These are phyloP conservation scores for Pugionium cornutum DNA, from an alignment of 345 rosid species.

Conservation along the genomic window DNA sequence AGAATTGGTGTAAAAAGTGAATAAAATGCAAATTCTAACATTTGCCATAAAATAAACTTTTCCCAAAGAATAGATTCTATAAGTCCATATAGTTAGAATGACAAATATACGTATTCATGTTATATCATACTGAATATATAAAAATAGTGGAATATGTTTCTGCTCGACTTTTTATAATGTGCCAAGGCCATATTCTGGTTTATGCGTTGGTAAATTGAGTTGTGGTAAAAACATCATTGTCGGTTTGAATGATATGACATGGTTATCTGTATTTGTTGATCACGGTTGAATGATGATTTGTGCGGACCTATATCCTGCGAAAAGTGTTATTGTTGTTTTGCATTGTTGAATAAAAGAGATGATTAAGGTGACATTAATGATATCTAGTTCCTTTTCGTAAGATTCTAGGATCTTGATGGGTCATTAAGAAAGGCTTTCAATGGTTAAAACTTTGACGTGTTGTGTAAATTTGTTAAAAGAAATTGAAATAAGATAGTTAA, in stretches of 20 bases:
- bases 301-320: neutral
- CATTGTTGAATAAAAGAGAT: neutral
- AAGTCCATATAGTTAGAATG: too few species aligned
- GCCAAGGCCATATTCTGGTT: constrained; percentile 1
- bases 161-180: neutral
- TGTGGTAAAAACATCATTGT: neutral
- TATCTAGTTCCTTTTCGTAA: neutral
- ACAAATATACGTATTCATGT: too few species aligned
- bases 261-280: neutral
- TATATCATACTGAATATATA: too few species aligned
- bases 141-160: neutral
- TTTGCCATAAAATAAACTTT: too few species aligned
- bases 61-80: too few species aligned
- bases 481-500: too few species aligned
- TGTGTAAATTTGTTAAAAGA: too few species aligned
- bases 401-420: neutral
- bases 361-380: constrained; percentile 5
- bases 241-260: neutral
- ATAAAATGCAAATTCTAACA: too few species aligned
- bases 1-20: too few species aligned
- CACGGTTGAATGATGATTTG: neutral
- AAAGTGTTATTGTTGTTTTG: constrained; percentile 4
- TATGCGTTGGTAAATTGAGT: neutral
- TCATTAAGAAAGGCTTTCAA: too few species aligned
- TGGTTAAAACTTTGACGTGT: too few species aligned